These are phyloP conservation scores for Moesziomyces sp. DNA, from an alignment of 1,284 basidiomycete genomes.

Conservation along the genomic window DNA sequence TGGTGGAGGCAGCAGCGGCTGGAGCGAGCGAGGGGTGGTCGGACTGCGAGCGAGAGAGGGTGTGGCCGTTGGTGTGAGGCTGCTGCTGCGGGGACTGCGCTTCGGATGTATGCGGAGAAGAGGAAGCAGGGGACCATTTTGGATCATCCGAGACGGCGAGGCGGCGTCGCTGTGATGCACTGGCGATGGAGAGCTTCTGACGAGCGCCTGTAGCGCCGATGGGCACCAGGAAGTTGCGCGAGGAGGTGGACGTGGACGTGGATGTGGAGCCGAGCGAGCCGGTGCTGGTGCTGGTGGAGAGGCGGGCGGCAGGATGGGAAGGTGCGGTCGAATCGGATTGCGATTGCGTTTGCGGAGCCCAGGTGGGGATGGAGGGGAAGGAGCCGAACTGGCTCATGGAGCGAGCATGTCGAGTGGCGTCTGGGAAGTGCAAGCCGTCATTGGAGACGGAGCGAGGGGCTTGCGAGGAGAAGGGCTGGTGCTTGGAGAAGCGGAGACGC, in stretches of 20 bases:
- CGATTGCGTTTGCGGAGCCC: conserved; percentile 4
- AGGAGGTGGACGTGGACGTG: conserved; percentile 15
- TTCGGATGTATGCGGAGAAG: no score
- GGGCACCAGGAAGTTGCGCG: conserved; percentile 59
- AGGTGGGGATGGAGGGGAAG: conserved; percentile 21
- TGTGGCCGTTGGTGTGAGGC: background rate
- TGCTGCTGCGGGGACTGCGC: background rate
- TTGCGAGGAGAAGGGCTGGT: conserved; percentile 14
- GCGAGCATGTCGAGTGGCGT: conserved; percentile 5
- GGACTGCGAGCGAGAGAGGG: conserved; percentile 26
- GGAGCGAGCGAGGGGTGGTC: conserved; percentile 14
- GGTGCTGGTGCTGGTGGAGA: conserved; percentile 17
- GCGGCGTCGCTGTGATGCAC: conserved; percentile 48
- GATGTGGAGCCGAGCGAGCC: conserved; percentile 20
- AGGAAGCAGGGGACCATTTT: conserved; percentile 6
- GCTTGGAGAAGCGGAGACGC: conserved; percentile 20
- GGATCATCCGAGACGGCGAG: conserved; percentile 36
- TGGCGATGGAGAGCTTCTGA: conserved; percentile 59
- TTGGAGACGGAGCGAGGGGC: conserved; percentile 9
- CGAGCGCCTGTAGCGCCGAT: conserved; percentile 60
- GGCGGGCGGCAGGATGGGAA: conserved; percentile 4
- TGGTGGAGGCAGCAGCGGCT: background rate
- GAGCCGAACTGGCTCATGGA: conserved; percentile 5
- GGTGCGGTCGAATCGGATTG: background rate
- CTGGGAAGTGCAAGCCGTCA: conserved; percentile 25